Evolutionary conservation across 2,329 filamentous ascomycete species (phyloP).

Genomic region (Gyromitra esculenta): DNA sequence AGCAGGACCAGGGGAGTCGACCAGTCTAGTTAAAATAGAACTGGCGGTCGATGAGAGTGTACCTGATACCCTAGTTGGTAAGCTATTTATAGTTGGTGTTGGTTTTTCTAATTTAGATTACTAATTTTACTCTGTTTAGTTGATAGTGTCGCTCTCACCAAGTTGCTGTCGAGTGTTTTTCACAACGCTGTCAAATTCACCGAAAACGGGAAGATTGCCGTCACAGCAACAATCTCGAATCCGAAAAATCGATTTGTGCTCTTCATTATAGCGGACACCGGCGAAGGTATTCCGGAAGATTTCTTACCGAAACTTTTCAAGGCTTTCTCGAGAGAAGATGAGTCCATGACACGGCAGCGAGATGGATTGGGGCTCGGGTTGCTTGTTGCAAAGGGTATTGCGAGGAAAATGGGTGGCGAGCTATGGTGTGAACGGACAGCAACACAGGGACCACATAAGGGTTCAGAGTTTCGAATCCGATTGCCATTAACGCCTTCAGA

Average conservation of each 20-base stretch:
- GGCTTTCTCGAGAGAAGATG: conserved; percentile 74
- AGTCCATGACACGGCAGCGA: conserved; percentile 72
- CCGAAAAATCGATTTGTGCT: conserved; percentile 54
- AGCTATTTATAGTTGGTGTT: conserved; percentile 47
- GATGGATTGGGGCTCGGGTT: conserved; percentile 76
- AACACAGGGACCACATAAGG: conserved; percentile 69
- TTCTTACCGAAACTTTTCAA: conserved; percentile 75
- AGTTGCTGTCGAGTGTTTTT: conserved; percentile 67
- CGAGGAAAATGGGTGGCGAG: conserved; percentile 75
- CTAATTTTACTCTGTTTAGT: conserved; percentile 41
- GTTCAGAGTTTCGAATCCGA: conserved; percentile 75
- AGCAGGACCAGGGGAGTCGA: conserved; percentile 62
- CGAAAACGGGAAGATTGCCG: conserved; percentile 69
- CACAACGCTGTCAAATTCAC: conserved; percentile 78
- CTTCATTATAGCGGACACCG: conserved; percentile 70
- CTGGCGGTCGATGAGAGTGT: conserved; percentile 64
- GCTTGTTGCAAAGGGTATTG: conserved; percentile 76
- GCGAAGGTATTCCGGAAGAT: conserved; percentile 73
- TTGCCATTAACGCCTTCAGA: conserved; percentile 69
- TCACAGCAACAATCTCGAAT: conserved; percentile 63
- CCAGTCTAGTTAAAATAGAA: conserved; percentile 63
- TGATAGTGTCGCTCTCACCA: conserved; percentile 59
- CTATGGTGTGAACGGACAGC: conserved; percentile 72
- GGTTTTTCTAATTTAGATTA: background rate
- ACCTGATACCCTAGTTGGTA: conserved; percentile 66